phyloP scores from a whole-genome alignment of 2,329 filamentous ascomycete genomes.

The Stachybotrys echinatus region DNA sequence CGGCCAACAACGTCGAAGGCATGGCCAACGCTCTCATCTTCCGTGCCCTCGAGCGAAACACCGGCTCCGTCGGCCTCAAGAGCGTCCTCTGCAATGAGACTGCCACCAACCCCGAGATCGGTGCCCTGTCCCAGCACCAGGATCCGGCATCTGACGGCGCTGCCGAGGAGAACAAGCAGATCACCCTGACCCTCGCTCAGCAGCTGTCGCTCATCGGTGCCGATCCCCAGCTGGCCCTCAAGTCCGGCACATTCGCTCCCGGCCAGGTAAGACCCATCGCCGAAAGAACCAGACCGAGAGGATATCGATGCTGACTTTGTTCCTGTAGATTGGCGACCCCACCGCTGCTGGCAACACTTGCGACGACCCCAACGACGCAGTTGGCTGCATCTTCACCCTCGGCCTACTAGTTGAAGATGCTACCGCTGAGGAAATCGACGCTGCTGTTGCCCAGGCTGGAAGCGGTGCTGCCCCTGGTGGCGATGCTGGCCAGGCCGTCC shows the following conservation, averaged over 20 bases:
- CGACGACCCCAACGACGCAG: conserved; percentile 37
- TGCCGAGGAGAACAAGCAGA: conserved; percentile 52
- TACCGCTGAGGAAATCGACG: conserved; percentile 43
- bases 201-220: conserved; percentile 58
- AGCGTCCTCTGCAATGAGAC: conserved; percentile 51
- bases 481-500: conserved; percentile 7
- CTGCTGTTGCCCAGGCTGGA: conserved; percentile 35
- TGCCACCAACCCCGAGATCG: conserved; percentile 61
- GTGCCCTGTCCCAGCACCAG: conserved; percentile 59
- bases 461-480: conserved; percentile 4
- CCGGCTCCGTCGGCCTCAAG: conserved; percentile 20
- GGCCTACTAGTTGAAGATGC: conserved; percentile 49
- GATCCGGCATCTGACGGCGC: conserved; percentile 58
- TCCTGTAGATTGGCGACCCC: conserved; percentile 3
- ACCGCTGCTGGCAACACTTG: conserved; percentile 34
- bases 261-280: conserved; percentile 39
- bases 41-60: conserved; percentile 49
- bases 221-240: conserved; percentile 55
- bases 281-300: neutral
- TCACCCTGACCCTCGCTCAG: conserved; percentile 52
- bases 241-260: conserved; percentile 58
- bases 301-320: neutral
- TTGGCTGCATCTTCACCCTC: conserved; percentile 50
- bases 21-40: conserved; percentile 51
- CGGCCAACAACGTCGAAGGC: conserved; percentile 41